Percentiles rank a stretch among this genome's conserved stretches.
Evolutionary conservation across 1,284 basidiomycete genomes (phyloP).

Genomic region (Moesziomyces sp.): DNA sequence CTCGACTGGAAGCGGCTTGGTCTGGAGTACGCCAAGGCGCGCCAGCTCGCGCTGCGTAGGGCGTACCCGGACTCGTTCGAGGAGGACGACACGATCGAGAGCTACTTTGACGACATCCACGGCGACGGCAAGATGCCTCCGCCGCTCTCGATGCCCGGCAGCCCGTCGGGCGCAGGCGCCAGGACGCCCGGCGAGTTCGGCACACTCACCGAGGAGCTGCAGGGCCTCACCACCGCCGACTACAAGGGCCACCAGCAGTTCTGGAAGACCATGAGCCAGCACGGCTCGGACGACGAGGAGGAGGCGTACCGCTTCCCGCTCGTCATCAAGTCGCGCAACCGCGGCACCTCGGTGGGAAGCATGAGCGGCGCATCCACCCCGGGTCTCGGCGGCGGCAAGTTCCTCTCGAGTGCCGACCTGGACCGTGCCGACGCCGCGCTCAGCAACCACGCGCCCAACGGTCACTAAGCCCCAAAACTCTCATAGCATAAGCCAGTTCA

Average conservation of each 20-base stretch:
- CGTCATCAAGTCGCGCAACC: slow-evolving; percentile 52
- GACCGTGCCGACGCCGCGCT: slow-evolving; percentile 60
- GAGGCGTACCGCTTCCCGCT: slow-evolving; percentile 56
- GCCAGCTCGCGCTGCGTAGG: slow-evolving; percentile 88
- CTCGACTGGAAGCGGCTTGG: slow-evolving; percentile 99
- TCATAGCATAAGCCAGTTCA: not conserved
- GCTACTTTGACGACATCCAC: slow-evolving; percentile 73
- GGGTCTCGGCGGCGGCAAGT: slow-evolving; percentile 57
- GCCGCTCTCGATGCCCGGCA: slow-evolving; percentile 84
- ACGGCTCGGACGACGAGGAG: slow-evolving; percentile 61
- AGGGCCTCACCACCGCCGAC: slow-evolving; percentile 60
- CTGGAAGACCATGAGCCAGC: slow-evolving; percentile 61
- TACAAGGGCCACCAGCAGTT: slow-evolving; percentile 58
- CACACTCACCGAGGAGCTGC: slow-evolving; percentile 61
- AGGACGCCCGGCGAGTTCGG: slow-evolving; percentile 63
- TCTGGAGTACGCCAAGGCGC: slow-evolving; percentile 93
- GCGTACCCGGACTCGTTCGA: slow-evolving; percentile 93
- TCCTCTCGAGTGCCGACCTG: slow-evolving; percentile 54
- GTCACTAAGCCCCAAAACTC: not conserved
- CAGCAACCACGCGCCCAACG: slow-evolving; percentile 45
- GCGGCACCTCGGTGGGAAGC: slow-evolving; percentile 60
- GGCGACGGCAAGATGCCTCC: slow-evolving; percentile 72
- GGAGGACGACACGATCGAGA: slow-evolving; percentile 74
- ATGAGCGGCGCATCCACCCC: slow-evolving; percentile 60
- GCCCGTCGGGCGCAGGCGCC: slow-evolving; percentile 71